phyloP scores from a whole-genome alignment of 2,329 filamentous ascomycete species.

The Pseudogymnoascus sp. region DNA sequence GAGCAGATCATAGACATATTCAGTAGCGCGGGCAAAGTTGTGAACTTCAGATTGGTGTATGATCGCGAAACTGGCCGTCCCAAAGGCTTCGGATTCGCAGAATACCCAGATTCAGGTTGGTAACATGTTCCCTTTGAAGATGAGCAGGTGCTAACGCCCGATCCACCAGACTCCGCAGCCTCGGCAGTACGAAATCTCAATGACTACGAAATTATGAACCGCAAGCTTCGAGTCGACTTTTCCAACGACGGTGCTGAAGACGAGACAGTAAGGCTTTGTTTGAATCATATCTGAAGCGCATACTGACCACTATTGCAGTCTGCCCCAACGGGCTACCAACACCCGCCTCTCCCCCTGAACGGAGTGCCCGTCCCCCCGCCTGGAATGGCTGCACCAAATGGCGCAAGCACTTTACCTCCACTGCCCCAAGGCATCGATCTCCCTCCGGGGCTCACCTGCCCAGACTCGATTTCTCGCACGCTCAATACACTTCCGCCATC shows the following conservation, averaged over 20 bases:
- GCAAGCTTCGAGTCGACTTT: constrained; percentile 91
- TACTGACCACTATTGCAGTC: constrained; percentile 13
- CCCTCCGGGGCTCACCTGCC: constrained; percentile 70
- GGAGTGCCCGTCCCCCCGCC: constrained; percentile 27
- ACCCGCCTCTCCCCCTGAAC: constrained; percentile 24
- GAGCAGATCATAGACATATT: constrained; percentile 95
- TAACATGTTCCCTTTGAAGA: constrained; percentile 1
- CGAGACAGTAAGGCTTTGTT: constrained; percentile 30
- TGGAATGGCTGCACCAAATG: constrained; percentile 27
- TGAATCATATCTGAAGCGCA: background rate
- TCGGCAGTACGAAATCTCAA: constrained; percentile 93
- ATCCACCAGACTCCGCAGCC: constrained; percentile 59
- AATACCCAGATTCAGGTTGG: constrained; percentile 82
- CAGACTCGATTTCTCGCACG: constrained; percentile 87
- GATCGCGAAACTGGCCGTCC: constrained; percentile 90
- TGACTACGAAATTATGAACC: constrained; percentile 88
- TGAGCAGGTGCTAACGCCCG: constrained; percentile 9
- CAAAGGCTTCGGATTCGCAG: constrained; percentile 94
- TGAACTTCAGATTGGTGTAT: constrained; percentile 88
- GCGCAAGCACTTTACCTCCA: constrained; percentile 53
- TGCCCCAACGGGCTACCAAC: constrained; percentile 29
- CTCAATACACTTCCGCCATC: constrained; percentile 77
- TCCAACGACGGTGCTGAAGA: constrained; percentile 76
- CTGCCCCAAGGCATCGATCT: constrained; percentile 75
- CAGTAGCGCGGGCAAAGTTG: constrained; percentile 77